Conservation (phyloP, 106 monocot genomes). For the Dendrobium officinale region DNA sequence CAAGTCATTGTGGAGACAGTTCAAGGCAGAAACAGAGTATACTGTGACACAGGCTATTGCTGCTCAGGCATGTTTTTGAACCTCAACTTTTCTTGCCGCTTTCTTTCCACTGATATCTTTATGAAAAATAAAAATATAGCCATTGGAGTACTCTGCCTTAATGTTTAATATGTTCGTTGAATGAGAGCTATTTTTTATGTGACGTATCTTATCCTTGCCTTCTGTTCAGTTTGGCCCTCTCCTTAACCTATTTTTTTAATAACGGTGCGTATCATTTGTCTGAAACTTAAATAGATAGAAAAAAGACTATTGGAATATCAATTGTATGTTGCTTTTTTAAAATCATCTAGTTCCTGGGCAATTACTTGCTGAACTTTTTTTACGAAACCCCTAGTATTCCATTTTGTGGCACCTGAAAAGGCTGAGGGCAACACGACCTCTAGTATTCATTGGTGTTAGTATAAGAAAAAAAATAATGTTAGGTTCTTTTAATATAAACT, state of each 20-base stretch:
- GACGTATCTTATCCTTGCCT: background rate
- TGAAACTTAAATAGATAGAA: background rate
- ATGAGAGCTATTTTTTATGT: no score
- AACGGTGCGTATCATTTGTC: background rate
- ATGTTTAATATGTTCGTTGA: no score
- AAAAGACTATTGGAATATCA: background rate
- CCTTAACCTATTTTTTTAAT: no score
- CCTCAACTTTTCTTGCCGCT: no score
- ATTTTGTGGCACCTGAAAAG: background rate
- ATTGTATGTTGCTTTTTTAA: background rate
- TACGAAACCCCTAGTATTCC: background rate
- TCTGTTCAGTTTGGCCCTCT: background rate
- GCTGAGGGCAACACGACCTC: background rate
- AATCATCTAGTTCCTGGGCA: background rate
- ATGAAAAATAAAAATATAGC: no score
- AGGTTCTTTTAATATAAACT: background rate
- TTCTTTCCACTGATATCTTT: no score
- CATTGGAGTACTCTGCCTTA: background rate
- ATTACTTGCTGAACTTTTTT: background rate
- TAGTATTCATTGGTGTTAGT: background rate
- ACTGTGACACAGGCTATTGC: background rate
- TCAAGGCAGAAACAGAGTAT: conserved; percentile 20
- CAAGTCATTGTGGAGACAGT: conserved; percentile 26
- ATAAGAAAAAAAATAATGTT: background rate
- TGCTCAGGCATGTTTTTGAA: background rate